These are phyloP conservation scores for Kurtzmaniella quercitrusa DNA, from an alignment of 1,139 yeast genomes.

Conservation along the genomic window DNA sequence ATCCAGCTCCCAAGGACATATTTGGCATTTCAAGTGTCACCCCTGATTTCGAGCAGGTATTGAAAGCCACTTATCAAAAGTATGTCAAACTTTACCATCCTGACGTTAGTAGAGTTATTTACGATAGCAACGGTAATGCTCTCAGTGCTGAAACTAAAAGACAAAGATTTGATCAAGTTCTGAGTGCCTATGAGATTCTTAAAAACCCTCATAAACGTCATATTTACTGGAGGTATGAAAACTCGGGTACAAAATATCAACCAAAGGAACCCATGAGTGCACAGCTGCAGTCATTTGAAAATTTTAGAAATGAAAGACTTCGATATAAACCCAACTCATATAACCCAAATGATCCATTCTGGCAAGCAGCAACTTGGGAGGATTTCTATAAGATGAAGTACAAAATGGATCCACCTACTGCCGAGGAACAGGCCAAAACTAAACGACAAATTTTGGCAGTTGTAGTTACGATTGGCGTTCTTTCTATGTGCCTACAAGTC, in stretches of 20 bases:
- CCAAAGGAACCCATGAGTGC: neutral
- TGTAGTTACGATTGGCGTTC: slow-evolving; percentile 35
- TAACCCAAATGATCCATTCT: slow-evolving; percentile 24
- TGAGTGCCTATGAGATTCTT: slow-evolving; percentile 70
- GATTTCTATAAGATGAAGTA: slow-evolving; percentile 49
- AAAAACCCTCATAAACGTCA: slow-evolving; percentile 48
- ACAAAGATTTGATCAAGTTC: slow-evolving; percentile 64
- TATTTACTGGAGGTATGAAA: slow-evolving; percentile 7
- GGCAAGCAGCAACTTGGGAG: slow-evolving; percentile 75
- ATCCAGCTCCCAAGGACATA: slow-evolving; percentile 75
- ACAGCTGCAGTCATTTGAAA: slow-evolving; percentile 1
- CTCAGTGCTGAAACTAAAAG: slow-evolving; percentile 40
- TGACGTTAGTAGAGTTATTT: slow-evolving; percentile 44
- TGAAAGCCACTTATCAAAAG: slow-evolving; percentile 51
- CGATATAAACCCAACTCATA: neutral
- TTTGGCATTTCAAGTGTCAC: slow-evolving; percentile 26
- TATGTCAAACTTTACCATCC: slow-evolving; percentile 87
- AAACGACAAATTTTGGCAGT: slow-evolving; percentile 43
- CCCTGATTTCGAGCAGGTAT: slow-evolving; percentile 4
- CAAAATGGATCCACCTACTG: slow-evolving; percentile 36
- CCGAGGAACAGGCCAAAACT: slow-evolving; percentile 41
- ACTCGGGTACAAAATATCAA: neutral
- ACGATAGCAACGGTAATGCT: slow-evolving; percentile 24
- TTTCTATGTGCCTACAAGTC: slow-evolving; percentile 42
- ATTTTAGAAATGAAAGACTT: neutral